Percentiles rank a stretch among this genome's conserved stretches.
phyloP scores from a whole-genome alignment of 768 basidiomycete genomes.

The Trametes cubensis region DNA sequence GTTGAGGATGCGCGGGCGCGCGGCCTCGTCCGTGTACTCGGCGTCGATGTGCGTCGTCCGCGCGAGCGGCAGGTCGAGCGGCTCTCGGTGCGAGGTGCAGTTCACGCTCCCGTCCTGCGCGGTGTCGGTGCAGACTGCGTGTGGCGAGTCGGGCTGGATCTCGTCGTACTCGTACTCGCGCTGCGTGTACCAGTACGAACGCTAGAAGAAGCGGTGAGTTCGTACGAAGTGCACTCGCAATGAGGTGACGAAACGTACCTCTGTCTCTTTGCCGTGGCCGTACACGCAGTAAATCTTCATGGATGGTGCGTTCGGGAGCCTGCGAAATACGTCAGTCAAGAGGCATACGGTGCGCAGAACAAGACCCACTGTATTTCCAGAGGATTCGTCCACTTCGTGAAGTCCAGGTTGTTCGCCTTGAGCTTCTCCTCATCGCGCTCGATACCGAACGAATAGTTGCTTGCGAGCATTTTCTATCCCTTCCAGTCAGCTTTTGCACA shows the following conservation, averaged over 20 bases:
- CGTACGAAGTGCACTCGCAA: too few species aligned
- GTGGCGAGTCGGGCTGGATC: constrained; percentile 45
- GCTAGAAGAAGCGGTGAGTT: constrained; percentile 41
- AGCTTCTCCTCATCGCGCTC: constrained; percentile 73
- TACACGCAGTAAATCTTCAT: constrained; percentile 94
- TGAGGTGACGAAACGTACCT: constrained; percentile 47
- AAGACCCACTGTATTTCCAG: constrained; percentile 66
- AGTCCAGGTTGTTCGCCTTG: constrained; percentile 68
- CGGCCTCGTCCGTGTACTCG: constrained; percentile 67
- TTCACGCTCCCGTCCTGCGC: constrained; percentile 32
- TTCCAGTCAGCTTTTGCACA: background rate
- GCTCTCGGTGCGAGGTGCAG: constrained; percentile 48
- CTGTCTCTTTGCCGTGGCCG: constrained; percentile 95
- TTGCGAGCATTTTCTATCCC: constrained; percentile 71
- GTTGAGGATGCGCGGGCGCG: constrained; percentile 68
- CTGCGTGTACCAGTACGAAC: constrained; percentile 89
- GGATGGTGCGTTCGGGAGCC: constrained; percentile 86
- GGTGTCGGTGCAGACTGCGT: constrained; percentile 41
- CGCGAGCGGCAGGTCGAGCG: constrained; percentile 56
- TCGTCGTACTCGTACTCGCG: constrained; percentile 72
- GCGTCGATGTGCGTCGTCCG: constrained; percentile 84
- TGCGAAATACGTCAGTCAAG: constrained; percentile 31
- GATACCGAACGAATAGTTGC: constrained; percentile 88
- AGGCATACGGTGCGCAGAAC: background rate
- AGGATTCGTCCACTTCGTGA: constrained; percentile 91